Evolutionary conservation across 1,139 yeast species (phyloP).

Genomic region (Ogataea hybrid): DNA sequence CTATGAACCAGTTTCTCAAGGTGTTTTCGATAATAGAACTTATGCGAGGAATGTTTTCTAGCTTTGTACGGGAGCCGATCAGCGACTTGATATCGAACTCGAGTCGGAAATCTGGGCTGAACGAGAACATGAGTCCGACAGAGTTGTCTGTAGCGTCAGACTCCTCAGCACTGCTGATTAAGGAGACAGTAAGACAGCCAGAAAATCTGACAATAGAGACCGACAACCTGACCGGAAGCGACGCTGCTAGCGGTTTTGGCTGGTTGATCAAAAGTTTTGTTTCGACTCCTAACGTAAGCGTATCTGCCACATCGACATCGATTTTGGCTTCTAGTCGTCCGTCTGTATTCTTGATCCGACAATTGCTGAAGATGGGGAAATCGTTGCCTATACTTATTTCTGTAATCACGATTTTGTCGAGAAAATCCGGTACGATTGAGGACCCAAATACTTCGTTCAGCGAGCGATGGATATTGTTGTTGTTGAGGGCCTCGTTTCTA

Average conservation of each 20-base stretch:
- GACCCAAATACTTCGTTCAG: slow-evolving; percentile 47
- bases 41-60: slow-evolving; percentile 92
- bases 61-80: slow-evolving; percentile 88
- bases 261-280: slow-evolving; percentile 79
- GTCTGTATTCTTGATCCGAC: slow-evolving; percentile 64
- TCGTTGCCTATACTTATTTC: slow-evolving; percentile 95
- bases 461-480: slow-evolving; percentile 81
- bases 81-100: slow-evolving; percentile 84
- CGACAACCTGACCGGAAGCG: slow-evolving; percentile 75
- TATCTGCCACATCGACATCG: slow-evolving; percentile 89
- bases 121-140: slow-evolving; percentile 81
- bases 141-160: slow-evolving; percentile 33
- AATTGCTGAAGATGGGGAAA: slow-evolving; percentile 91
- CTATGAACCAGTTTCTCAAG: slow-evolving; percentile 86
- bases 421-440: slow-evolving; percentile 69
- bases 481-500: slow-evolving; percentile 78
- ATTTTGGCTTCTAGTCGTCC: slow-evolving; percentile 84
- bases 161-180: slow-evolving; percentile 38
- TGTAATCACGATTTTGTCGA: slow-evolving; percentile 75
- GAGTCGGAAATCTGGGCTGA: slow-evolving; percentile 84
- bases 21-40: slow-evolving; percentile 80
- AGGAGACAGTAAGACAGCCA: slow-evolving; percentile 85
- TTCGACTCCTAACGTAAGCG: slow-evolving; percentile 84
- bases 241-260: slow-evolving; percentile 83
- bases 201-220: slow-evolving; percentile 90